Evolutionary conservation across 2,329 filamentous ascomycete genomes (phyloP), one percentile per base, ranked within the genome.

Genomic region (Acephala macrosclerotiorum): DNA sequence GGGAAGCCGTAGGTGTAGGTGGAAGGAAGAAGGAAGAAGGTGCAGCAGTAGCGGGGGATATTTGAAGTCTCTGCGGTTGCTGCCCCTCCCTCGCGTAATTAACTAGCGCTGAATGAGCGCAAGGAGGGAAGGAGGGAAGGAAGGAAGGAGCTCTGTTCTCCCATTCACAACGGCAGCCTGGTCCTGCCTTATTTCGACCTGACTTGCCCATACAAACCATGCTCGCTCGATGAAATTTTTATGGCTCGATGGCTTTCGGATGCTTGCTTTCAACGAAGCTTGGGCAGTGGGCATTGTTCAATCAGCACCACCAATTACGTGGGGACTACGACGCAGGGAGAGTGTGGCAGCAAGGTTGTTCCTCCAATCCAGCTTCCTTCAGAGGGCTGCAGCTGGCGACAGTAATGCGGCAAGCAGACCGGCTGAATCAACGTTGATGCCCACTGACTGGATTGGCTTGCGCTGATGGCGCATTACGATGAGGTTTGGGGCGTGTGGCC

Each of bases 41-140:
- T 45, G 53, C 33, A 49, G 59, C 67, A 70, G 69, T 68, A 67
- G 66, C 66, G 70, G 64, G 67, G 67, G 42, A 70, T 57, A 60
- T 65, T 61, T 68, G 66, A 67, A 69, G 64, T 63, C 61, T 69
- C 67, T 71, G 67, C 38, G 38, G 18, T 29, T 7, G 45, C 65
- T 68, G 65, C 65, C 64, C 67, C 68, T 69, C 68, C 9, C 57
- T 68, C 68, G 65, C 66, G 33, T 66, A 64, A 58, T 33, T 47
- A n/a, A 35, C 57, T 64, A 64, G 62, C 62, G 62, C 62, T 57
- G 51, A 62, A 36, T 29, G 47, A 35, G 29, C 38, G 49, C n/a
- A n/a, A n/a, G n/a, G n/a, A n/a, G n/a, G n/a, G n/a, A n/a, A n/a
- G n/a, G n/a, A n/a, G n/a, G n/a, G n/a, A n/a, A 18, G 47, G 51